Evolutionary conservation across 768 basidiomycete species (phyloP), one percentile per base, ranked within the genome.

Genomic region (Clitopilus passeckerianus): DNA sequence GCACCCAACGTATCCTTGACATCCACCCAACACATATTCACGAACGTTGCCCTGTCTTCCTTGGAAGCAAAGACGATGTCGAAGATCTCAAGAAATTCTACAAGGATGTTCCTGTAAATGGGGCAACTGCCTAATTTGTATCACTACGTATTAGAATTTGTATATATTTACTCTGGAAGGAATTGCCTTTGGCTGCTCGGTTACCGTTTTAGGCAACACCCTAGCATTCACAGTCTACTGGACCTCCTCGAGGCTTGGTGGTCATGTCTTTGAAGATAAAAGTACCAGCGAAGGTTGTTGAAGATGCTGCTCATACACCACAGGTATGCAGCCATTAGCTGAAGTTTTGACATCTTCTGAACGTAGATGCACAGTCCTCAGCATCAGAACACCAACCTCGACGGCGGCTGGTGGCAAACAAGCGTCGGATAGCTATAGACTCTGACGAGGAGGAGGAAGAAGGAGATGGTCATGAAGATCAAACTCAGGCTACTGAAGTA

Each of bases 41-140:
- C 69, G 90, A 97, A 69, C 86, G 97, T 33, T 91, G 90, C 75
- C 80, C 96, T 4, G 91, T 98, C 23, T 99, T 95, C 79, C 77
- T 99, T 27, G 97, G 97, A 24, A 91, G 88, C 72, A 87, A 85
- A 67, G 95, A 98, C 58, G 97, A 99, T 69, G 94, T 99, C 33
- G 75, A 82, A 68, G 97, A 99, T 70, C 64, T 98, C 66, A 82
- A 89, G 73, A 93, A 86, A 78, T 96, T 90, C 74, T 95, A 93
- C 75, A 80, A 85, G 64, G 78, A 80, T 34, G 66, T 72, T 16
- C 68, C 72, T 18, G 46, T 50, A 10, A 50, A 50, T 12, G 46
- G 46, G n/a, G 46, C 64, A 16, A 71, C 73, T 52, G 56, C 41
- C 27, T 60, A 57, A 54, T 6, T n/a, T 55, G 54, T 55, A 37